Evolutionary conservation across 805 yeast genomes (phyloP).

Genomic region (Ogataea trehalophila): DNA sequence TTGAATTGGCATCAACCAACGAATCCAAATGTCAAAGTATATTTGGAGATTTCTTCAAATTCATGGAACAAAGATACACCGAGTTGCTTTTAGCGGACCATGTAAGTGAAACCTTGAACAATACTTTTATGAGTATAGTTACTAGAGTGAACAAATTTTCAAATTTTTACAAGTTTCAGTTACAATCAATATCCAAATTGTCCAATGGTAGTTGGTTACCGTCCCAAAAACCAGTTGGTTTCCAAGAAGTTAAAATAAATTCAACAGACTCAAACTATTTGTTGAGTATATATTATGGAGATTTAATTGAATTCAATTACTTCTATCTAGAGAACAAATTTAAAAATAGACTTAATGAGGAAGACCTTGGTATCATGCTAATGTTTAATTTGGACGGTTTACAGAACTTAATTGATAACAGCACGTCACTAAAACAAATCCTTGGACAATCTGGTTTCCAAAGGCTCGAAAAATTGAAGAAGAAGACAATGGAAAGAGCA

Average conservation of each 20-base stretch:
- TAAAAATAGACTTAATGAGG: slow-evolving; percentile 37
- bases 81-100: slow-evolving; percentile 56
- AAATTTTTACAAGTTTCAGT: slow-evolving; percentile 52
- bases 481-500: slow-evolving; percentile 67
- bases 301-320: slow-evolving; percentile 70
- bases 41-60: slow-evolving; percentile 53
- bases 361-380: slow-evolving; percentile 62
- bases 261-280: slow-evolving; percentile 44
- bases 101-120: slow-evolving; percentile 22
- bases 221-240: slow-evolving; percentile 61
- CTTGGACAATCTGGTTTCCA: slow-evolving; percentile 57
- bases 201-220: slow-evolving; percentile 74
- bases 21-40: slow-evolving; percentile 27
- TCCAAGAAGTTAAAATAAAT: slow-evolving; percentile 44
- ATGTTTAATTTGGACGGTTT: slow-evolving; percentile 67
- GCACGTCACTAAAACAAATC: slow-evolving; percentile 38
- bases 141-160: slow-evolving; percentile 61
- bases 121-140: slow-evolving; percentile 56
- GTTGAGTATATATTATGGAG: slow-evolving; percentile 66
- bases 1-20: slow-evolving; percentile 3
- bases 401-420: slow-evolving; percentile 66
- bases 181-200: slow-evolving; percentile 43
- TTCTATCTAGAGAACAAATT: slow-evolving; percentile 60
- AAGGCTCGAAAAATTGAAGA: slow-evolving; percentile 63
- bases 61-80: slow-evolving; percentile 45